Conservation (phyloP, 2,329 filamentous ascomycete species). For the Colletotrichum sp. region DNA sequence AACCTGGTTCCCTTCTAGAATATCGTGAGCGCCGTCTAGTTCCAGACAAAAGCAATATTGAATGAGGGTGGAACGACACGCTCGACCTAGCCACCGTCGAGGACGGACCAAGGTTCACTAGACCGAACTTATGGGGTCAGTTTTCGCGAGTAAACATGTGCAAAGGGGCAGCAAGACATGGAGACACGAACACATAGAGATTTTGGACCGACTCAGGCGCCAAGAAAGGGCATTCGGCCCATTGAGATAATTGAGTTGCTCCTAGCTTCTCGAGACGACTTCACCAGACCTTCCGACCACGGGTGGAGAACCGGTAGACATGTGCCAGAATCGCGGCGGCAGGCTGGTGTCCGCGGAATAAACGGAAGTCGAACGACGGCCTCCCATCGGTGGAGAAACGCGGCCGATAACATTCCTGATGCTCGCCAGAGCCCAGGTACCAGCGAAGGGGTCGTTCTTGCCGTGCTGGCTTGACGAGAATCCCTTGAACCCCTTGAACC, state of each 20-base stretch:
- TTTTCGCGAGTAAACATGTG: neutral
- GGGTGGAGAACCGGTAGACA: neutral
- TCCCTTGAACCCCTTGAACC: neutral
- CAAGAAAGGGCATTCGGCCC: neutral
- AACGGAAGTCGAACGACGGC: neutral
- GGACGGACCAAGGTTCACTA: neutral
- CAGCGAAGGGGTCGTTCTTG: neutral
- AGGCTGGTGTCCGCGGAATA: neutral
- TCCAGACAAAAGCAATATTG: conserved; percentile 8
- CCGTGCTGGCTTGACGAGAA: neutral
- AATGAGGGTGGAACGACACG: neutral
- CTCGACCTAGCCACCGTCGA: conserved; percentile 3
- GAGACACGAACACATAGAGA: neutral
- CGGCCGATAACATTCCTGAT: neutral
- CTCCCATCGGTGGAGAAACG: neutral
- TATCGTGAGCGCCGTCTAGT: conserved; percentile 1
- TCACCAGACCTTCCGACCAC: neutral
- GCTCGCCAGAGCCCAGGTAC: neutral
- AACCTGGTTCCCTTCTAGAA: conserved; percentile 6
- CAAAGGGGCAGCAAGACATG: neutral
- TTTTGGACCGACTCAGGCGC: neutral
- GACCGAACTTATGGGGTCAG: neutral
- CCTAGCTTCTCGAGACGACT: neutral
- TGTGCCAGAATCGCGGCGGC: neutral
- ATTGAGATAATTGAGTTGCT: neutral